phyloP scores from a whole-genome alignment of 345 rosid genomes.

The Bretschneidera sinensis region DNA sequence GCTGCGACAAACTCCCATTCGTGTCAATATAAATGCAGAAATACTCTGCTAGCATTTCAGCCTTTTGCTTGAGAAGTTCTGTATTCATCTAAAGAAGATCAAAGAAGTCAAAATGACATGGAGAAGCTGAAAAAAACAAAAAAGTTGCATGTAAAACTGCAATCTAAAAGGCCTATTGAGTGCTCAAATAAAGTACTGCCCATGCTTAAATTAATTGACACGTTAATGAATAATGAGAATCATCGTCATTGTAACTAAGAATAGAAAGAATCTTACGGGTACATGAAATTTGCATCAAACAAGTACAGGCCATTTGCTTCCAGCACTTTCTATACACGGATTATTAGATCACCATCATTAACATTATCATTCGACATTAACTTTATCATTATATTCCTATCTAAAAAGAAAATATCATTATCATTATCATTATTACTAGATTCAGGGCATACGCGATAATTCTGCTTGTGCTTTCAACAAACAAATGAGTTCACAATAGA shows the following conservation, averaged over 20 bases:
- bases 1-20: slow-evolving; percentile 67
- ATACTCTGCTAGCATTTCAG: slow-evolving; percentile 82
- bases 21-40: slow-evolving; percentile 64
- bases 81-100: slow-evolving; percentile 62
- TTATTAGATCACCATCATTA: too few relatives aligned
- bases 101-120: slow-evolving; percentile 5
- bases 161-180: neutral
- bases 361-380: too few relatives aligned
- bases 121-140: neutral
- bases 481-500: too few relatives aligned
- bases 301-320: too few relatives aligned
- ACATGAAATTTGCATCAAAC: too few relatives aligned
- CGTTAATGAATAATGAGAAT: neutral
- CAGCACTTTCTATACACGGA: too few relatives aligned
- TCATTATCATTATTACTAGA: too few relatives aligned
- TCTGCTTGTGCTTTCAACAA: too few relatives aligned
- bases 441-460: too few relatives aligned
- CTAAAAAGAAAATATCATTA: too few relatives aligned
- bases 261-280: neutral
- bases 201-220: neutral
- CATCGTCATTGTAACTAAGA: neutral
- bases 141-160: slow-evolving; percentile 7
- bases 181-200: neutral
- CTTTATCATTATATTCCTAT: too few relatives aligned
- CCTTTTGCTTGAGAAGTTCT: slow-evolving; percentile 67